These are phyloP conservation scores for Artemisia argyi DNA, from an alignment of 129 eudicot species.

Conservation along the genomic window DNA sequence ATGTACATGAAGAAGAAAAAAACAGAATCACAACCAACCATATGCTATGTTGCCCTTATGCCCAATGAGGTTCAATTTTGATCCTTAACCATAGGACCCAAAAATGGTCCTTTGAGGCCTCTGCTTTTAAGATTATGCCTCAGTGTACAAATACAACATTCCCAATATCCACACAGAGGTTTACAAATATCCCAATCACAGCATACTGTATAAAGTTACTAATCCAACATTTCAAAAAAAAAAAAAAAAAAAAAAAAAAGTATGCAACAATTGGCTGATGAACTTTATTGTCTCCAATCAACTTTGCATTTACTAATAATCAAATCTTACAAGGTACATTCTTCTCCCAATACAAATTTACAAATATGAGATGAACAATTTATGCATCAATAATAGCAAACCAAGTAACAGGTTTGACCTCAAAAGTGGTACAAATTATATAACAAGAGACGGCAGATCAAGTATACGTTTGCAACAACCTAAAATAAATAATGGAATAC, in stretches of 20 bases:
- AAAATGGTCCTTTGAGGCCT: background rate
- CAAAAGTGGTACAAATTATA: background rate
- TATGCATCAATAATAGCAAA: too few relatives aligned
- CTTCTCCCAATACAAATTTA: conserved; percentile 1
- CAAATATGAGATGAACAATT: background rate
- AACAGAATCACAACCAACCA: too few relatives aligned
- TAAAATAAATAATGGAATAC: conserved; percentile 64
- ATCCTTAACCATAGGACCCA: background rate
- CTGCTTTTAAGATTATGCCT: background rate
- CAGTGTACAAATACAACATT: background rate
- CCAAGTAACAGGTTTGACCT: background rate
- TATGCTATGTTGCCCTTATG: too few relatives aligned
- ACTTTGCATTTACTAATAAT: background rate
- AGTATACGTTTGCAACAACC: conserved; percentile 47
- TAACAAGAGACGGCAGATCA: too few relatives aligned
- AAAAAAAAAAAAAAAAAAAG: too few relatives aligned
- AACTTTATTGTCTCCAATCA: background rate
- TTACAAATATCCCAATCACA: background rate
- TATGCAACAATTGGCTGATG: background rate
- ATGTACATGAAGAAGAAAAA: too few relatives aligned
- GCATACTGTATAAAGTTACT: background rate
- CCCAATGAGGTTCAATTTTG: background rate
- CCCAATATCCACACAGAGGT: conserved; percentile 2
- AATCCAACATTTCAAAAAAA: background rate
- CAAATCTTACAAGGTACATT: conserved; percentile 3